Evolutionary conservation across 2,329 filamentous ascomycete genomes (phyloP).

Genomic region (Trichoderma semiorbis): DNA sequence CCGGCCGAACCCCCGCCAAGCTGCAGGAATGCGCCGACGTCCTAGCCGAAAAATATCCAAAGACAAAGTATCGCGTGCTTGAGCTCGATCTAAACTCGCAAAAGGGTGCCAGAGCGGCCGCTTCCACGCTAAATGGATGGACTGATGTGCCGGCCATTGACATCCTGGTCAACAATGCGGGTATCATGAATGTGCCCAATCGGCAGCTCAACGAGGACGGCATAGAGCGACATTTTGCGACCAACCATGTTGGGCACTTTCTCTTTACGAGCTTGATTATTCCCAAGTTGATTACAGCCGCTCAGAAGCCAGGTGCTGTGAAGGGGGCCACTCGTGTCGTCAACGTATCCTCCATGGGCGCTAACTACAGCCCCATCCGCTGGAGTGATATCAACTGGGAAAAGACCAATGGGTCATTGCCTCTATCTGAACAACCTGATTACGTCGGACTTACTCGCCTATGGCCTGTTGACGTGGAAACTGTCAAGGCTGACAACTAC

Average conservation of each 20-base stretch:
- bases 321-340: conserved; percentile 6
- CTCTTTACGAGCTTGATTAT: conserved; percentile 6
- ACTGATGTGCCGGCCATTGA: not conserved
- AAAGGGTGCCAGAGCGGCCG: not conserved
- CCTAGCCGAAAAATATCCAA: not conserved
- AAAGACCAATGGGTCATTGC: not conserved
- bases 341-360: not conserved
- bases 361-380: conserved; percentile 9
- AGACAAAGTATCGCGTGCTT: not conserved
- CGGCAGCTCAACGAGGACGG: conserved; percentile 6
- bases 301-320: not conserved
- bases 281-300: not conserved
- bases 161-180: conserved; percentile 14
- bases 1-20: conserved; percentile 9
- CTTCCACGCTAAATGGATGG: conserved; percentile 1
- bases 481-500: not conserved
- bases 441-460: not conserved
- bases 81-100: not conserved
- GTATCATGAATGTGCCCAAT: not conserved
- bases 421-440: not conserved
- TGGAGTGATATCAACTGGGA: conserved; percentile 12
- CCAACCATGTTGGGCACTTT: conserved; percentile 8
- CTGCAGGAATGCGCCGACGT: conserved; percentile 1
- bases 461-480: not conserved
- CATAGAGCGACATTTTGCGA: conserved; percentile 3